These are phyloP conservation scores for Colletotrichum acutatum DNA, from an alignment of 2,329 filamentous ascomycete genomes.

Conservation along the genomic window DNA sequence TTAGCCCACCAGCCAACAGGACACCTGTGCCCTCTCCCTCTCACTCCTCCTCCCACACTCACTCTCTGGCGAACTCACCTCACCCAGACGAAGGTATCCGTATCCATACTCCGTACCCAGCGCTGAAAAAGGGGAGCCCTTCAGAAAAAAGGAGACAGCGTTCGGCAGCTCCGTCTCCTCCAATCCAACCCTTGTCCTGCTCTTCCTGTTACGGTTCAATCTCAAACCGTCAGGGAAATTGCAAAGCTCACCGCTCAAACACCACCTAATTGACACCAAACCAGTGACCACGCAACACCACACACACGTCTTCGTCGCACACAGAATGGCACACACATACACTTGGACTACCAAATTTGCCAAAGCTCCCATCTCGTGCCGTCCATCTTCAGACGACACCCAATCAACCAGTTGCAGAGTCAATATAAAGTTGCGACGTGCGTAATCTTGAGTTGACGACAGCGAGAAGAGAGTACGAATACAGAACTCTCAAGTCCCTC, in stretches of 20 bases:
- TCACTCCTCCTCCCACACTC: too few species aligned
- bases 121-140: not conserved
- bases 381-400: conserved; percentile 12
- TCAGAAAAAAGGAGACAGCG: conserved; percentile 4
- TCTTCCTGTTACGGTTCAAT: conserved; percentile 27
- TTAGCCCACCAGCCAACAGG: not conserved
- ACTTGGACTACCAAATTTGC: not conserved
- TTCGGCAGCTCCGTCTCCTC: conserved; percentile 25
- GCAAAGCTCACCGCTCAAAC: conserved; percentile 30
- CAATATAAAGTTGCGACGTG: conserved; percentile 9
- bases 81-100: not conserved
- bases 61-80: not conserved
- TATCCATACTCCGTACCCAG: too few species aligned
- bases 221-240: conserved; percentile 34
- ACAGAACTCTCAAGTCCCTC: not conserved
- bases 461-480: not conserved
- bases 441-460: conserved; percentile 21
- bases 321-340: not conserved
- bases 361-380: not conserved
- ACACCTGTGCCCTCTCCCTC: too few species aligned
- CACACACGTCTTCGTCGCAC: not conserved
- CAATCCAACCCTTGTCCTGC: not conserved
- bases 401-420: conserved; percentile 22
- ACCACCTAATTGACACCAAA: not conserved
- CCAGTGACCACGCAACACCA: not conserved